phyloP scores from a whole-genome alignment of 2,329 filamentous ascomycete genomes.

The Aureobasidium subglaciale region DNA sequence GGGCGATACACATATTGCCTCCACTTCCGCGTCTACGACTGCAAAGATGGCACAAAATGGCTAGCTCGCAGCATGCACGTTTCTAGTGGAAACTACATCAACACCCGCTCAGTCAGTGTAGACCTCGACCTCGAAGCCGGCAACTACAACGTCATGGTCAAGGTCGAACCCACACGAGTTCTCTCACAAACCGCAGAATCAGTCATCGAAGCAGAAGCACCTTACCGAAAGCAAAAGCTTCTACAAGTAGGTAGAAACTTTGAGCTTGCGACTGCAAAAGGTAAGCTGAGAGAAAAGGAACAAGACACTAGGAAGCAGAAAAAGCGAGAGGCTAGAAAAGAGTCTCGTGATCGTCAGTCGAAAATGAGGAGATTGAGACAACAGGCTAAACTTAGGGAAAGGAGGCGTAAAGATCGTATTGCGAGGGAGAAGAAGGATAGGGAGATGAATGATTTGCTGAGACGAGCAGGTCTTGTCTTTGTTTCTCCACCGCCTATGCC shows the following conservation, averaged over 20 bases:
- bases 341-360: conserved; percentile 23
- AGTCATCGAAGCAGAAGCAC: conserved; percentile 21
- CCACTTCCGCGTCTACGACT: conserved; percentile 53
- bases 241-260: conserved; percentile 62
- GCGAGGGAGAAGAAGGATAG: conserved; percentile 21
- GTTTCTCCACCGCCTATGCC: background rate
- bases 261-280: conserved; percentile 63
- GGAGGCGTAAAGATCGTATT: conserved; percentile 18
- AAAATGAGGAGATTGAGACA: conserved; percentile 5
- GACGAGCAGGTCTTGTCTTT: background rate
- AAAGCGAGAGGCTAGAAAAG: conserved; percentile 25
- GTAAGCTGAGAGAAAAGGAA: conserved; percentile 45
- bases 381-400: conserved; percentile 18
- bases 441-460: background rate
- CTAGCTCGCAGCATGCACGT: conserved; percentile 28
- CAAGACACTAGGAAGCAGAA: conserved; percentile 31
- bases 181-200: conserved; percentile 39
- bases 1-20: conserved; percentile 52
- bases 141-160: conserved; percentile 68
- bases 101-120: conserved; percentile 68
- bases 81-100: conserved; percentile 33
- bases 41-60: conserved; percentile 30
- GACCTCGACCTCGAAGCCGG: conserved; percentile 67
- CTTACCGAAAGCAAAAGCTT: conserved; percentile 63
- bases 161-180: conserved; percentile 60